Evolutionary conservation across 2,329 filamentous ascomycete genomes (phyloP), one percentile per base, ranked within the genome.

Genomic region (Tolypocladium ovalisporum): DNA sequence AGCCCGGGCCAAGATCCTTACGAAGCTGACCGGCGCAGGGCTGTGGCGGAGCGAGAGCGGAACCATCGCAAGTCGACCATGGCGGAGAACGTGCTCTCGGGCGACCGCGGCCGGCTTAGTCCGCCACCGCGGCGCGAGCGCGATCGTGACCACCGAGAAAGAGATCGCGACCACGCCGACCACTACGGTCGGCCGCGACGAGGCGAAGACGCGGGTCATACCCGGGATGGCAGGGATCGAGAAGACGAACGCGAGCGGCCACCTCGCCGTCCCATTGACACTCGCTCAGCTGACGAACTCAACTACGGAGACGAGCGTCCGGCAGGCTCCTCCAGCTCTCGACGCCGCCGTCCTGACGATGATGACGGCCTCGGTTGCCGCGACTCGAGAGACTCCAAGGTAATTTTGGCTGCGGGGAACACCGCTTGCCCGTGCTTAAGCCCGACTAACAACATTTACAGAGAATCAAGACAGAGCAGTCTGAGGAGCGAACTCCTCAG

Each of bases 1-100:
- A 92, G 88, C 65, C 92, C 91, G n/a, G 94, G 97, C 72, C 83
- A 84, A 58, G 92, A 99, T 74, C 84, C 90, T 24, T 99, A 99
- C 72, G 94, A 97, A 73, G 94, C 92, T 59, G 94, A 99, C 70
- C 86, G 94, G 63, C 88, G 91, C 66, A 94, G 93, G 71, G 93
- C 93, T 49, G 92, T 94, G 68, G 91, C 92, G 58, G 92, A 96
- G 69, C 87, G 95, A 53, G 95, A 97, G 75, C 88, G 92, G 63
- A 92, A 95, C 65, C 95, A 96, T 74, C 86, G 90, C 71, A 95
- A 94, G 75, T 79, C 84, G 51, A 85, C 81, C 68, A 84, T 84
- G 74, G 88, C 87, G 62, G 83, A 86, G 65, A 82, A 77, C 62
- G 72, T 84, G 24, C 70, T 86, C 56, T 79, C 79, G 55, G 69